Evolutionary conservation across 2,329 filamentous ascomycete genomes (phyloP).

Genomic region (Plenodomus biglobosus): DNA sequence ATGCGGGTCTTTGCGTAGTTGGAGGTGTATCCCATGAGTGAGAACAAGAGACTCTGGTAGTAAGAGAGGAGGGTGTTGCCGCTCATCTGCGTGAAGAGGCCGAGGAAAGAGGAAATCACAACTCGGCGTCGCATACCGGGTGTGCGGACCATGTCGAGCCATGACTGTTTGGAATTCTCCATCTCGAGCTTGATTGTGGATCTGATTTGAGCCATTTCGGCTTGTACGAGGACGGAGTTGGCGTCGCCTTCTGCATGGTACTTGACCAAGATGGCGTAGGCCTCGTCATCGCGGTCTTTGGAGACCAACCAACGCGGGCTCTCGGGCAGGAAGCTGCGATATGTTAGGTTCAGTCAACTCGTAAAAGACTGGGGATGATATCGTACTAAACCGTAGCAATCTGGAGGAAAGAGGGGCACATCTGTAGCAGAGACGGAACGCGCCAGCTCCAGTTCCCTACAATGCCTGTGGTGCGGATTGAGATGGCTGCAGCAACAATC

Average conservation of each 20-base stretch:
- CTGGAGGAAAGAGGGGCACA: constrained; percentile 51
- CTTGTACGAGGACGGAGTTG: constrained; percentile 47
- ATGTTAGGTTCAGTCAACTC: constrained; percentile 2
- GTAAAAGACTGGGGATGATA: not conserved
- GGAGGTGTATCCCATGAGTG: constrained; percentile 45
- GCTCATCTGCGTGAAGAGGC: constrained; percentile 46
- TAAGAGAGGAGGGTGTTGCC: constrained; percentile 46
- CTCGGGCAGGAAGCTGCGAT: constrained; percentile 40
- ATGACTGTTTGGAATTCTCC: constrained; percentile 56
- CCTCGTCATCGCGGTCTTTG: constrained; percentile 53
- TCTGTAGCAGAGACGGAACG: constrained; percentile 54
- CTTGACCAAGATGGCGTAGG: constrained; percentile 39
- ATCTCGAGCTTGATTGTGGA: constrained; percentile 59
- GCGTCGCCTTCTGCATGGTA: constrained; percentile 51
- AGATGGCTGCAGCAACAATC: constrained; percentile 53
- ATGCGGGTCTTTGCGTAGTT: constrained; percentile 45
- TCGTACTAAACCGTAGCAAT: constrained; percentile 42
- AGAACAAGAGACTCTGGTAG: constrained; percentile 41
- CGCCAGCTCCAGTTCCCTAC: constrained; percentile 52
- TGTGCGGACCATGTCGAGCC: constrained; percentile 56
- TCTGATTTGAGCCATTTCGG: constrained; percentile 63
- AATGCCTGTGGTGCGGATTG: constrained; percentile 53
- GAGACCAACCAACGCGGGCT: constrained; percentile 55
- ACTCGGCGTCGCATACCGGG: constrained; percentile 46
- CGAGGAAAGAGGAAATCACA: constrained; percentile 35